Percentiles rank a stretch among this genome's conserved stretches.
These are phyloP conservation scores for Rubia yunnanensis DNA, from an alignment of 257 asterid species.

Conservation along the genomic window DNA sequence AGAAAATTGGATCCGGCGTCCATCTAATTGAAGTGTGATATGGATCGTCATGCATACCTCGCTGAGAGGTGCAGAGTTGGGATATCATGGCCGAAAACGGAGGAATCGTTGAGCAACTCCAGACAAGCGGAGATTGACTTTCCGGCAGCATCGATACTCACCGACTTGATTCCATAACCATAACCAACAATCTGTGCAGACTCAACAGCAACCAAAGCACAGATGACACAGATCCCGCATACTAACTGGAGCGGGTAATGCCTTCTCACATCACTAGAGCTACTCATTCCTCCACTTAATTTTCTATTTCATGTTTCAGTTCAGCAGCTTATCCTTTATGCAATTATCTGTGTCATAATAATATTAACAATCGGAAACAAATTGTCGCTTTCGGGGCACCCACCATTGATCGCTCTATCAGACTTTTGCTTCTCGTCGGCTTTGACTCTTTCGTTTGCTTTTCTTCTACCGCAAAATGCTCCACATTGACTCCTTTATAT, in stretches of 20 bases:
- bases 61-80: conserved; percentile 25
- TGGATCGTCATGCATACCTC: conserved; percentile 14
- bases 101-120: conserved; percentile 39
- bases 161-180: conserved; percentile 51
- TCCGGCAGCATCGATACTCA: conserved; percentile 20
- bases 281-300: background rate
- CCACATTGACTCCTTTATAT: background rate
- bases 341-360: background rate
- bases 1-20: too few relatives aligned
- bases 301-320: too few relatives aligned
- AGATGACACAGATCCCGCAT: background rate
- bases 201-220: conserved; percentile 1
- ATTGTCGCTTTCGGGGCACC: background rate
- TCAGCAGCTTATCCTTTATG: background rate
- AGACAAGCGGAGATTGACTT: conserved; percentile 43
- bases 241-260: background rate
- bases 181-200: conserved; percentile 29
- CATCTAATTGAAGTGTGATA: too few relatives aligned
- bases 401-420: background rate
- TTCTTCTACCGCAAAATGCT: background rate
- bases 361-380: background rate
- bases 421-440: background rate
- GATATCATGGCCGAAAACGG: conserved; percentile 35
- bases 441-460: background rate
- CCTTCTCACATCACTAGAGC: background rate